phyloP scores from a whole-genome alignment of 164 flowering plant genomes.

The Magnolia officinalis region DNA sequence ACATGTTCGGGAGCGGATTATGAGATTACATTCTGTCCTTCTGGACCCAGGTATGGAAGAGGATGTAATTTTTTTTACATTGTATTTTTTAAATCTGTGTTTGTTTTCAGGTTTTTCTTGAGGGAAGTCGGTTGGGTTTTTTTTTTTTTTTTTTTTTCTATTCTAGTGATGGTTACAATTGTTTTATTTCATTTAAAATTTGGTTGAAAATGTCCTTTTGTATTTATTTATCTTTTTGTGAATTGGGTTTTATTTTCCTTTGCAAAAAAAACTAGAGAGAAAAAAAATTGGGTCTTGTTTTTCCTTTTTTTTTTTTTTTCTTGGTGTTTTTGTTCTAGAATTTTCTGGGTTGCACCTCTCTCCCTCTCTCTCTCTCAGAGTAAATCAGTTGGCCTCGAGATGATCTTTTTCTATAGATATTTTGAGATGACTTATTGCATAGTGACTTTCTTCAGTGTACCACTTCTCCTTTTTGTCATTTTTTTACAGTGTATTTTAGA shows the following conservation, averaged over 20 bases:
- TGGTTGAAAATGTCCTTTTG: too few species aligned
- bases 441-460: neutral
- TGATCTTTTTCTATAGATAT: too few species aligned
- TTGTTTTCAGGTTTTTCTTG: neutral
- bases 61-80: neutral
- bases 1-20: slow-evolving; percentile 64
- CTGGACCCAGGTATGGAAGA: slow-evolving; percentile 26
- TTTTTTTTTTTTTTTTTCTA: neutral
- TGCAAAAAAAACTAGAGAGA: neutral
- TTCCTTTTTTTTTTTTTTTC: too few species aligned
- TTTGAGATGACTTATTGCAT: too few species aligned
- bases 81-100: neutral
- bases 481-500: too few species aligned
- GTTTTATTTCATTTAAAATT: neutral
- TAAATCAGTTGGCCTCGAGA: too few species aligned
- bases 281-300: too few species aligned
- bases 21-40: slow-evolving; percentile 66
- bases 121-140: neutral
- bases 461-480: too few species aligned
- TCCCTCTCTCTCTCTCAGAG: too few species aligned
- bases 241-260: neutral
- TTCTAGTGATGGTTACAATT: neutral
- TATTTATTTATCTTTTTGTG: neutral
- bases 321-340: too few species aligned
- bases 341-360: too few species aligned